These are phyloP conservation scores for Rhododendron griersonianum DNA, from an alignment of 148 eudicot genomes.

Conservation along the genomic window DNA sequence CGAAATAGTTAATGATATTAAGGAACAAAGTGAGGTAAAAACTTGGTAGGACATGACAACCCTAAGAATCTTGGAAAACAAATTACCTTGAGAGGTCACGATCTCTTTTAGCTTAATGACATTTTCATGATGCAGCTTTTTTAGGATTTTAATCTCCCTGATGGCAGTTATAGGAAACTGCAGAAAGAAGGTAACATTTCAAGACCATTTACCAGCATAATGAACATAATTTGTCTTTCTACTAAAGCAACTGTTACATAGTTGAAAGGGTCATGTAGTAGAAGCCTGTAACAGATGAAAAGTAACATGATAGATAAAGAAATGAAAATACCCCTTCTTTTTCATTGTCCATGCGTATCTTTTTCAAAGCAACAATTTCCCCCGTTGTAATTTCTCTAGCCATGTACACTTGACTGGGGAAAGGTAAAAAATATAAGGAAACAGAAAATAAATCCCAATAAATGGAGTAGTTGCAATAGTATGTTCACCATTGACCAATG, in stretches of 20 bases:
- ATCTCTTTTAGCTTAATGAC: conserved; percentile 46
- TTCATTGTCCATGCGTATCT: conserved; percentile 71
- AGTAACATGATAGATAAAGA: neutral
- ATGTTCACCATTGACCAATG: neutral
- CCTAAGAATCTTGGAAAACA: neutral
- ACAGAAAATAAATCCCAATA: neutral
- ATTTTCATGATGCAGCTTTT: conserved; percentile 46
- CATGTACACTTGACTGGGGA: conserved; percentile 78
- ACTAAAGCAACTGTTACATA: neutral
- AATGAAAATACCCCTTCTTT: conserved; percentile 75
- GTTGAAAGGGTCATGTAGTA: neutral
- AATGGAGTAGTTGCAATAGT: neutral
- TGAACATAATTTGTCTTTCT: neutral
- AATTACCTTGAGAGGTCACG: conserved; percentile 51
- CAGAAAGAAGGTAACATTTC: conserved; percentile 17
- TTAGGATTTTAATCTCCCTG: conserved; percentile 44
- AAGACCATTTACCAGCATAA: neutral
- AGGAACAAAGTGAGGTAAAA: neutral
- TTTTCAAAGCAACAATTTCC: conserved; percentile 75
- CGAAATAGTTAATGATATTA: neutral
- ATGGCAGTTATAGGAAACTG: conserved; percentile 59
- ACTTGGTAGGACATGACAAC: neutral
- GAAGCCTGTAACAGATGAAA: neutral
- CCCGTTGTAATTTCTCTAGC: conserved; percentile 71
- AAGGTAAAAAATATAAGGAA: neutral